phyloP scores from a whole-genome alignment of 163 green algal species.

The Volvox carteri region DNA sequence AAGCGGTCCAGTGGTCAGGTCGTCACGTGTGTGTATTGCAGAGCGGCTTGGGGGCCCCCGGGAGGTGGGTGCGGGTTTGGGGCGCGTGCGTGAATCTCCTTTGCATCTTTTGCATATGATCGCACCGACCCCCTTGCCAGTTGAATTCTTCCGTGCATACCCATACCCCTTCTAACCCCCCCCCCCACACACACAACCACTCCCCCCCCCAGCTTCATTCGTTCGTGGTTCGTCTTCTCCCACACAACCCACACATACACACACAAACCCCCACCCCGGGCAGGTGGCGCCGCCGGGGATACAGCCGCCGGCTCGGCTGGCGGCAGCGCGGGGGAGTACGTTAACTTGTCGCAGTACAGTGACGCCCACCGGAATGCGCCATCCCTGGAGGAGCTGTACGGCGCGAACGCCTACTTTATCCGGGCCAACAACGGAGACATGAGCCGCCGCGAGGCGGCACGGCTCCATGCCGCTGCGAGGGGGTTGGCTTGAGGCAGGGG shows the following conservation, averaged over 20 bases:
- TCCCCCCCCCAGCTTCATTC: too few species aligned
- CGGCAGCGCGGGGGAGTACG: slow-evolving; percentile 47
- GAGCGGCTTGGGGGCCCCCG: slow-evolving; percentile 56
- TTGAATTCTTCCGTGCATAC: too few species aligned
- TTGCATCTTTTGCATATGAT: too few species aligned
- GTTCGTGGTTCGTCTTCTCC: too few species aligned
- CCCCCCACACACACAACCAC: too few species aligned
- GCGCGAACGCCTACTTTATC: slow-evolving; percentile 4
- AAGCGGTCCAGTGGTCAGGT: slow-evolving; percentile 43
- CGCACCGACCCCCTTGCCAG: too few species aligned
- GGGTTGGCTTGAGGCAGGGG: neutral
- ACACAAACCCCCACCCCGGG: too few species aligned
- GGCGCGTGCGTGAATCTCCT: neutral
- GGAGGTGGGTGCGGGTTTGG: neutral
- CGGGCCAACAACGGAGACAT: slow-evolving; percentile 18
- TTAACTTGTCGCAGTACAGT: slow-evolving; percentile 59
- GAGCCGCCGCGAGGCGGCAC: slow-evolving; percentile 3
- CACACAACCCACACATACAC: too few species aligned
- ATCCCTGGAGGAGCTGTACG: slow-evolving; percentile 58
- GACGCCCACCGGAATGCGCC: slow-evolving; percentile 26
- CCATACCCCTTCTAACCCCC: too few species aligned
- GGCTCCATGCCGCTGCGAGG: slow-evolving; percentile 1
- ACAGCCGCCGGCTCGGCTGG: neutral
- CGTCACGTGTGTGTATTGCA: slow-evolving; percentile 70
- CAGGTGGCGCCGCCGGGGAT: neutral